Evolutionary conservation across 225 moss, liverwort and hornwort genomes (phyloP).

Genomic region (Asterella californica): DNA sequence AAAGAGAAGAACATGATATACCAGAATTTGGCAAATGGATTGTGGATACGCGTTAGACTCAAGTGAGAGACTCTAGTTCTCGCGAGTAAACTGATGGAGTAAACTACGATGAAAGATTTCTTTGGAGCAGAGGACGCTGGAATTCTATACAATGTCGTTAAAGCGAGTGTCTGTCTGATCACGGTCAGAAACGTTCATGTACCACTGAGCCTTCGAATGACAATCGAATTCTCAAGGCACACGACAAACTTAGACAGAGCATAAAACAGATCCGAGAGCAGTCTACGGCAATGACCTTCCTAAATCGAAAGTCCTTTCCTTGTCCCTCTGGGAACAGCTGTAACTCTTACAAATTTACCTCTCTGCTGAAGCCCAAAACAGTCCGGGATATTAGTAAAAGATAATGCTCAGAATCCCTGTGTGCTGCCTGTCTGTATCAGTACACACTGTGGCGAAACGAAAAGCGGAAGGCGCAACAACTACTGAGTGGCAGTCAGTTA

Average conservation of each 20-base stretch:
- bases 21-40: not conserved
- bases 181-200: not conserved
- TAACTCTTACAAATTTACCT: not conserved
- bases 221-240: constrained; percentile 3
- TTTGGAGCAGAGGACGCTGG: not conserved
- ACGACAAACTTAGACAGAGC: not conserved
- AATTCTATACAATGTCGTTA: not conserved
- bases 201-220: not conserved
- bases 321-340: not conserved
- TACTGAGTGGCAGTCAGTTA: not conserved
- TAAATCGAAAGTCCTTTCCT: not conserved
- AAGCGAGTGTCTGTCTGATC: not conserved
- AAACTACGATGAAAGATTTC: not conserved
- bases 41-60: not conserved
- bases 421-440: not conserved
- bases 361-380: not conserved
- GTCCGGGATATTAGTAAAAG: not conserved
- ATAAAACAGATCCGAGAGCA: not conserved
- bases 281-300: not conserved
- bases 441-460: not conserved
- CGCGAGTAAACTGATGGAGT: not conserved
- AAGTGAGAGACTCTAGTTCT: not conserved
- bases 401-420: not conserved
- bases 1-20: not conserved
- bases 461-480: not conserved